A percentile compares a stretch with the other conserved stretches of the same genome.
phyloP scores from a whole-genome alignment of 2,329 filamentous ascomycete genomes.

The Colletotrichum incanum region DNA sequence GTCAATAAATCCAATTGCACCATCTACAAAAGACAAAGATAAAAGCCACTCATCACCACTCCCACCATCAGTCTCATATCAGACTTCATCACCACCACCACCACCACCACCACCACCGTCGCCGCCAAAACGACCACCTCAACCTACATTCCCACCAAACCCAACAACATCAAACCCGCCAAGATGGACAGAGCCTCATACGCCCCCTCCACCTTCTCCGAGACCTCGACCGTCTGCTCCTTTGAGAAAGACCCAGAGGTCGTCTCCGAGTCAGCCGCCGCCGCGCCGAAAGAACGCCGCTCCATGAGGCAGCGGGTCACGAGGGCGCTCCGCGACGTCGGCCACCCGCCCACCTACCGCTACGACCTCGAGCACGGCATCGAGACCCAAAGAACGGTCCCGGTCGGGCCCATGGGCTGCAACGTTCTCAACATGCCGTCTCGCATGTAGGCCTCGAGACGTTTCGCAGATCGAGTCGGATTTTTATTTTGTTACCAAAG shows the following conservation, averaged over 20 bases:
- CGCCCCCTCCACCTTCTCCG: constrained; percentile 29
- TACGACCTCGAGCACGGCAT: constrained; percentile 40
- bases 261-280: background rate
- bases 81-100: background rate
- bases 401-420: constrained; percentile 30
- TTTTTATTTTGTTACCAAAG: background rate
- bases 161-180: background rate
- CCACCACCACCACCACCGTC: too few species aligned
- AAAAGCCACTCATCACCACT: background rate
- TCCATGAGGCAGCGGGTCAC: constrained; percentile 36
- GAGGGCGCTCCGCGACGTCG: constrained; percentile 32
- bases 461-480: background rate
- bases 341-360: constrained; percentile 36
- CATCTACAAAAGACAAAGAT: constrained; percentile 4
- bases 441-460: constrained; percentile 12
- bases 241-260: constrained; percentile 30
- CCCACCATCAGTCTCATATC: background rate
- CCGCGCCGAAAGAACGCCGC: constrained; percentile 19
- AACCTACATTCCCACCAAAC: background rate
- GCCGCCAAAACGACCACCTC: background rate
- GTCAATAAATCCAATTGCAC: background rate
- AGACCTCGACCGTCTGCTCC: constrained; percentile 39
- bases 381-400: constrained; percentile 18
- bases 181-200: constrained; percentile 32
- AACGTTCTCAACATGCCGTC: constrained; percentile 40